phyloP scores from a whole-genome alignment of 495 filamentous ascomycete genomes.

The Tuber aestivum region DNA sequence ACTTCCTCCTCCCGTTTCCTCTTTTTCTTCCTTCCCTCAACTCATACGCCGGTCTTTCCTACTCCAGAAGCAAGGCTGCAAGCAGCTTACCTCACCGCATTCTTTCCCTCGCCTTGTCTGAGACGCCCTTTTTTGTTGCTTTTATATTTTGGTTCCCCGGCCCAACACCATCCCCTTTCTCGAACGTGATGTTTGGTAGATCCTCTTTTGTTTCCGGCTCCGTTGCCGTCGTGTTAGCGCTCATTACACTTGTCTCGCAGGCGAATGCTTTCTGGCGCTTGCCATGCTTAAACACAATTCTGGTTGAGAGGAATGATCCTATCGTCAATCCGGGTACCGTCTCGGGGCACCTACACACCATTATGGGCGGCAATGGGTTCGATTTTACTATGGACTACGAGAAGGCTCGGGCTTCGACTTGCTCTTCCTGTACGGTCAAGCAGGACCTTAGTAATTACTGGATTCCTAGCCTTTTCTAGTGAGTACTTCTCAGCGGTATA shows the following conservation, averaged over 20 bases:
- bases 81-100: slow-evolving; percentile 13
- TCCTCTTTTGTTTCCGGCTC: slow-evolving; percentile 10
- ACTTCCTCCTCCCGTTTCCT: neutral
- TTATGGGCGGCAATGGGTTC: slow-evolving; percentile 68
- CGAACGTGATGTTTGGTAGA: slow-evolving; percentile 17
- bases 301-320: slow-evolving; percentile 59
- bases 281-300: slow-evolving; percentile 15
- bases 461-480: slow-evolving; percentile 64
- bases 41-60: neutral
- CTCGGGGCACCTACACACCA: slow-evolving; percentile 64
- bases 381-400: slow-evolving; percentile 57
- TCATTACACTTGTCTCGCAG: slow-evolving; percentile 25
- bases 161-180: neutral
- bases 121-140: neutral
- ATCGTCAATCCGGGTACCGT: slow-evolving; percentile 56
- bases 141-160: neutral
- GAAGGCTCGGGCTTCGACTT: slow-evolving; percentile 54
- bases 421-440: slow-evolving; percentile 60
- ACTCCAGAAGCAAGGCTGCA: neutral
- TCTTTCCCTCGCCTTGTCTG: slow-evolving; percentile 1
- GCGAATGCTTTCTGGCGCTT: slow-evolving; percentile 32
- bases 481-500: neutral
- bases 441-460: slow-evolving; percentile 73
- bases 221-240: slow-evolving; percentile 14
- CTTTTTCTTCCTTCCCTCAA: neutral